Conservation (phyloP, 345 rosid genomes). For the Lepidium africanum region DNA sequence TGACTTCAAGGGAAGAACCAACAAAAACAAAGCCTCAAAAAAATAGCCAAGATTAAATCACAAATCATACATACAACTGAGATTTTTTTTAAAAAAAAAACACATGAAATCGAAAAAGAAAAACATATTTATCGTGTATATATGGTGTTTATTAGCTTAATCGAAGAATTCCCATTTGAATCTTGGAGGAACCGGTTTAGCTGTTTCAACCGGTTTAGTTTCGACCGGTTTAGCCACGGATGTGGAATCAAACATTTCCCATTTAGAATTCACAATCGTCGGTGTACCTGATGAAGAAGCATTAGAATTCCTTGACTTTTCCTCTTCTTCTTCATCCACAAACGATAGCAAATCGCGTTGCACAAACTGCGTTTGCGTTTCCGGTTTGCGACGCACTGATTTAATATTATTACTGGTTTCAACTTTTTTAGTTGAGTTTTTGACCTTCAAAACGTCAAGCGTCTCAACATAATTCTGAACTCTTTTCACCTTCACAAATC, state of each 20-base stretch:
- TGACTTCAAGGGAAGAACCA: conserved; percentile 15
- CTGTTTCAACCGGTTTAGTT: conserved; percentile 22
- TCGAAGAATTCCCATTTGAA: conserved; percentile 91
- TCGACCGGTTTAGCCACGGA: too few species aligned
- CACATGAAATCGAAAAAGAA: not conserved
- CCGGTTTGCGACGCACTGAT: conserved; percentile 39
- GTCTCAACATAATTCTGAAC: conserved; percentile 91
- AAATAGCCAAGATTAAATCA: conserved; percentile 21
- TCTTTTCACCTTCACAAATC: conserved; percentile 58
- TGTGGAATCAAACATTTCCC: conserved; percentile 86
- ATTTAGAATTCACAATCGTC: conserved; percentile 47
- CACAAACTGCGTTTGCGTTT: conserved; percentile 17
- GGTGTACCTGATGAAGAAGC: conserved; percentile 38
- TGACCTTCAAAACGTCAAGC: conserved; percentile 71
- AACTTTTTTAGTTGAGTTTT: conserved; percentile 46
- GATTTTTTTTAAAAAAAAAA: conserved; percentile 7
- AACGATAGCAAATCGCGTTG: conserved; percentile 29
- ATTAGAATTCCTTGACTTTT: conserved; percentile 33
- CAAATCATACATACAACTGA: conserved; percentile 11
- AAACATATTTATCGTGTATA: conserved; percentile 7
- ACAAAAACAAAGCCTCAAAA: conserved; percentile 13
- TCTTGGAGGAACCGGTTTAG: conserved; percentile 50
- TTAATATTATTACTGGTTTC: not conserved
- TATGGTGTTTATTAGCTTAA: conserved; percentile 27
- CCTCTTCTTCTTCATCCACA: conserved; percentile 27